Conservation (phyloP, 345 rosid species). For the Anacardium occidentale region DNA sequence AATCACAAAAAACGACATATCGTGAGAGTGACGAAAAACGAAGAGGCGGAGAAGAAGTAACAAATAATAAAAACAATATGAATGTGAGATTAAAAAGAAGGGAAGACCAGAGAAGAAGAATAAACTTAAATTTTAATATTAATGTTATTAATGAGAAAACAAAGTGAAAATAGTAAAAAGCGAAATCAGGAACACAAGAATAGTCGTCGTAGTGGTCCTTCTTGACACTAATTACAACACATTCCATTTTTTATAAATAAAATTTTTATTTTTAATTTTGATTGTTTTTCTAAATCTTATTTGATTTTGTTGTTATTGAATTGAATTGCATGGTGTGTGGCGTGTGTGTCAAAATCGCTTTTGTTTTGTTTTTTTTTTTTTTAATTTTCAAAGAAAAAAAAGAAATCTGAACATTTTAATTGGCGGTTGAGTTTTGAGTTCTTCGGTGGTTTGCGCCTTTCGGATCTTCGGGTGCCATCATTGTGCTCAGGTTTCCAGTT, state of each 20-base stretch:
- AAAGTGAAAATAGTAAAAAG: constrained; percentile 31
- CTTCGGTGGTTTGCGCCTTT: constrained; percentile 5
- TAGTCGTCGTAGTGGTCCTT: constrained; percentile 6
- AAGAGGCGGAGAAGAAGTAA: constrained; percentile 17
- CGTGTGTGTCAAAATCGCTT: background rate
- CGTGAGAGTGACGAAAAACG: constrained; percentile 38
- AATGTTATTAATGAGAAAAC: constrained; percentile 15
- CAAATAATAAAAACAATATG: constrained; percentile 13
- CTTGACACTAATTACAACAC: constrained; percentile 31
- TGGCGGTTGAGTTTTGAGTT: constrained; percentile 10
- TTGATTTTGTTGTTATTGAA: constrained; percentile 14
- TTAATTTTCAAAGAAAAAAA: no score
- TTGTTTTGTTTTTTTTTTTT: no score
- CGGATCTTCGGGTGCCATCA: constrained; percentile 27
- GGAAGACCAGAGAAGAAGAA: constrained; percentile 10
- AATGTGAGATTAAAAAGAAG: constrained; percentile 7
- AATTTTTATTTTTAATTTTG: background rate
- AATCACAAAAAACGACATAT: constrained; percentile 26
- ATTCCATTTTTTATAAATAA: constrained; percentile 20
- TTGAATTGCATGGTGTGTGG: no score
- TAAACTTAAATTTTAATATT: background rate
- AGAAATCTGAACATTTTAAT: background rate
- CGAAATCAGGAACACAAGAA: constrained; percentile 31
- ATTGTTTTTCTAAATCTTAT: background rate
- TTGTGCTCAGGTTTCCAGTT: constrained; percentile 21